Percentiles rank a stretch among this genome's conserved stretches.
These are phyloP conservation scores for Backusella parvicylindrica DNA, from an alignment of 192 early-diverging fungal species.

Conservation along the genomic window DNA sequence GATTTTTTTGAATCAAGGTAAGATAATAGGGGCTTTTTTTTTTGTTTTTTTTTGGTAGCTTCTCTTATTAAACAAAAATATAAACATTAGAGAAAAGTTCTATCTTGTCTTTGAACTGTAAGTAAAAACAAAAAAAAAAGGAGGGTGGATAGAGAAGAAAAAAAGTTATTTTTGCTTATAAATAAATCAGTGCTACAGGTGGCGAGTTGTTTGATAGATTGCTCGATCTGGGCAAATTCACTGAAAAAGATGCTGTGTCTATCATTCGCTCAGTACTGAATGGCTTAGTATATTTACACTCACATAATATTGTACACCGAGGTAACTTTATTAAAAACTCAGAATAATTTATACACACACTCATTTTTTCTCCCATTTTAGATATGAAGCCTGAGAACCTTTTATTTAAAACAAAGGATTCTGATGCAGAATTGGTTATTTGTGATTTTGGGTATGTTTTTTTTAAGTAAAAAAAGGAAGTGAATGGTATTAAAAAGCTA, in stretches of 20 bases:
- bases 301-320: slow-evolving; percentile 82
- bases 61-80: no score
- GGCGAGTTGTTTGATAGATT: slow-evolving; percentile 89
- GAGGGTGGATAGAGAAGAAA: neutral
- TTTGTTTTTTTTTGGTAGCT: no score
- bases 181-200: slow-evolving; percentile 54
- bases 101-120: slow-evolving; percentile 75
- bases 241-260: slow-evolving; percentile 76
- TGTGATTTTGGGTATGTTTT: slow-evolving; percentile 73
- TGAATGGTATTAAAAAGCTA: neutral
- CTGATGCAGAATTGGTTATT: slow-evolving; percentile 70
- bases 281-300: slow-evolving; percentile 84
- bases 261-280: slow-evolving; percentile 72
- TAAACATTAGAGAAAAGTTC: slow-evolving; percentile 55
- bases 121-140: slow-evolving; percentile 1
- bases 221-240: slow-evolving; percentile 70
- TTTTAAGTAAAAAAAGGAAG: neutral
- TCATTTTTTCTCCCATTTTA: slow-evolving; percentile 5
- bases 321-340: slow-evolving; percentile 34
- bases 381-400: slow-evolving; percentile 88
- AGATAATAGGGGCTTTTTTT: neutral
- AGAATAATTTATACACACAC: neutral
- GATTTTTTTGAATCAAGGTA: slow-evolving; percentile 63
- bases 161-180: neutral
- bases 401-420: slow-evolving; percentile 61